Percentiles rank a stretch among this genome's conserved stretches.
Evolutionary conservation across 345 rosid species (phyloP).

Genomic region (Cardamine chenopodiifolia): DNA sequence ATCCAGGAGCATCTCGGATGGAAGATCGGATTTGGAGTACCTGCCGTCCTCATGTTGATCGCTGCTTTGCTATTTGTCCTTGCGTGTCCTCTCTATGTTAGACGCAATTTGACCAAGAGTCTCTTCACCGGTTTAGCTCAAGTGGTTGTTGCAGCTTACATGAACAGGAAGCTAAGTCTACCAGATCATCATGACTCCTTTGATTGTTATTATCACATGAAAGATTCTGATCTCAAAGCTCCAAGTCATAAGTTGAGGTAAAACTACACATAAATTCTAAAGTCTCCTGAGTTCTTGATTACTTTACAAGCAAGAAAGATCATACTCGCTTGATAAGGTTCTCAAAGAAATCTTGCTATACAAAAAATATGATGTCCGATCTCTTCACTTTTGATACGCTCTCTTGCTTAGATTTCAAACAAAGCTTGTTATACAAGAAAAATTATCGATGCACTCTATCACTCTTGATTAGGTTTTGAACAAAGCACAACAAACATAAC

Average conservation of each 20-base stretch:
- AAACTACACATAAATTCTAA: not conserved
- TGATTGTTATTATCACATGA: conserved; percentile 52
- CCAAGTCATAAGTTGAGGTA: conserved; percentile 66
- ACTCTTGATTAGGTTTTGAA: conserved; percentile 45
- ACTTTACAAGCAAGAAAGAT: conserved; percentile 13
- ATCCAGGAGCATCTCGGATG: conserved; percentile 68
- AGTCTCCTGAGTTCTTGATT: not conserved
- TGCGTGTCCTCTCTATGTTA: conserved; percentile 56
- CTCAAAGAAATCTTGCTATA: not conserved
- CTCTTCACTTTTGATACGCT: not conserved
- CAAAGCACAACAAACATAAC: not conserved
- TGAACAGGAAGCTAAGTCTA: conserved; percentile 53
- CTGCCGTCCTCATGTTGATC: conserved; percentile 58
- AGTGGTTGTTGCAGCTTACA: conserved; percentile 54
- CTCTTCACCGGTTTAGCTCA: conserved; percentile 57
- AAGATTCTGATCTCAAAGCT: conserved; percentile 49
- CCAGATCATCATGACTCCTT: conserved; percentile 47
- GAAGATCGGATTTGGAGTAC: conserved; percentile 64
- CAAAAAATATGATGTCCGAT: not conserved
- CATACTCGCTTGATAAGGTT: too few relatives aligned
- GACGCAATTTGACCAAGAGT: conserved; percentile 48
- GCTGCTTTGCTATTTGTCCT: conserved; percentile 51
- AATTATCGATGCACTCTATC: not conserved
- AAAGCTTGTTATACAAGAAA: conserved; percentile 35
- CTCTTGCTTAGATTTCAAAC: conserved; percentile 47